Percentiles rank a stretch among this genome's conserved stretches.
Evolutionary conservation across 495 filamentous ascomycete species (phyloP).

Genomic region (Pseudomonodictys pantanalensis): DNA sequence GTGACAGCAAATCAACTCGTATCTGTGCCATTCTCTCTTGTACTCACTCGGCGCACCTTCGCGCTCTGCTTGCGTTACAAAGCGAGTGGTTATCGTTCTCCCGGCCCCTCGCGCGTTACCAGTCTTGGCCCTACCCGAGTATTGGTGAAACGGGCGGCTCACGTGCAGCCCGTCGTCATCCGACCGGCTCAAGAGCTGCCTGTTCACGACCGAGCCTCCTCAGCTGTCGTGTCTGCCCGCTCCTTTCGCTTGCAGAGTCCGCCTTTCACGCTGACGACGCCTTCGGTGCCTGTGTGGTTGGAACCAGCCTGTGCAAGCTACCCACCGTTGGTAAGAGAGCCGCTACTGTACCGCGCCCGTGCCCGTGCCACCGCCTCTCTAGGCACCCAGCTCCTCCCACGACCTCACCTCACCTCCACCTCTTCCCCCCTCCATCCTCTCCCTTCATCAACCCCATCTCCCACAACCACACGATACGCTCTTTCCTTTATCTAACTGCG

Average conservation of each 20-base stretch:
- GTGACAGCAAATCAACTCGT: too few relatives aligned
- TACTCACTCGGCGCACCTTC: neutral
- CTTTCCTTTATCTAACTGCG: too few relatives aligned
- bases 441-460: constrained; percentile 8
- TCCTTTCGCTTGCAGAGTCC: too few relatives aligned
- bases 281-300: constrained; percentile 8
- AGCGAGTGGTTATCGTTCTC: neutral
- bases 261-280: constrained; percentile 13
- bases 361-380: constrained; percentile 1
- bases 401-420: neutral
- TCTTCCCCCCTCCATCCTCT: constrained; percentile 21
- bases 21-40: too few relatives aligned
- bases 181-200: too few relatives aligned
- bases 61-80: neutral
- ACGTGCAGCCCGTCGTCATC: too few relatives aligned
- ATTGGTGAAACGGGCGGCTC: too few relatives aligned
- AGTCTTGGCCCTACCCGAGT: too few relatives aligned
- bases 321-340: too few relatives aligned
- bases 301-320: neutral
- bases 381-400: neutral
- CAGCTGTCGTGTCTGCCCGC: neutral
- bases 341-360: neutral
- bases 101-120: too few relatives aligned
- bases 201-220: neutral
- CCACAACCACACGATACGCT: neutral